Percentiles rank a stretch among this genome's conserved stretches.
Evolutionary conservation across 139 green algal species (phyloP).

Genomic region (Asterochloris sp.): DNA sequence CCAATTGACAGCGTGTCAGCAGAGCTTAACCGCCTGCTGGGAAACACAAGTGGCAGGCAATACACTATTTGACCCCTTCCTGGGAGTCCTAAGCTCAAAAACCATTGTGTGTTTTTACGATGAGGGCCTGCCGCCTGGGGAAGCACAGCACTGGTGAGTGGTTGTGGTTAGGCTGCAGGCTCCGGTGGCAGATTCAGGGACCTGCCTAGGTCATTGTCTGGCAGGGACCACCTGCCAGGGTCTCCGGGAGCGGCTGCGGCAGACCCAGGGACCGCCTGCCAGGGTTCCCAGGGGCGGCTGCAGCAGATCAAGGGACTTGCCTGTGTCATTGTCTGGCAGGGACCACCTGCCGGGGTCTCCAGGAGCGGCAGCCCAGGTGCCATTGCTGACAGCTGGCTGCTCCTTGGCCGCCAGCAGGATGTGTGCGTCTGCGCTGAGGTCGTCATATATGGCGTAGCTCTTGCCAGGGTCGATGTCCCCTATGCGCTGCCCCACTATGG

Average conservation of each 20-base stretch:
- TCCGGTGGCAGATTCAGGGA: no score
- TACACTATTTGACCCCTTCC: no score
- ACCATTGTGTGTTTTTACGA: no score
- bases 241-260: background rate
- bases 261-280: no score
- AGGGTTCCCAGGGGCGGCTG: no score
- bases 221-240: slow-evolving; percentile 1
- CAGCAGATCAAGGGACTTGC: background rate
- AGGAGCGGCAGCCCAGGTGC: background rate
- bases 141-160: no score
- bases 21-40: no score
- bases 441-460: slow-evolving; percentile 7
- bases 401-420: slow-evolving; percentile 4
- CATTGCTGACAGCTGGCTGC: background rate
- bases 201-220: background rate
- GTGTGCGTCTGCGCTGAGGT: background rate
- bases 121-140: no score
- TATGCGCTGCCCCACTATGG: background rate
- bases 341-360: slow-evolving; percentile 1
- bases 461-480: background rate
- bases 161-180: no score
- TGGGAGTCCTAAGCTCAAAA: no score
- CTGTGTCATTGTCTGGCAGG: background rate
- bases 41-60: no score
- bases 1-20: no score